Percentiles rank a stretch among this genome's conserved stretches.
phyloP scores from a whole-genome alignment of 805 yeast genomes.

The Kurtzmaniella fragi region DNA sequence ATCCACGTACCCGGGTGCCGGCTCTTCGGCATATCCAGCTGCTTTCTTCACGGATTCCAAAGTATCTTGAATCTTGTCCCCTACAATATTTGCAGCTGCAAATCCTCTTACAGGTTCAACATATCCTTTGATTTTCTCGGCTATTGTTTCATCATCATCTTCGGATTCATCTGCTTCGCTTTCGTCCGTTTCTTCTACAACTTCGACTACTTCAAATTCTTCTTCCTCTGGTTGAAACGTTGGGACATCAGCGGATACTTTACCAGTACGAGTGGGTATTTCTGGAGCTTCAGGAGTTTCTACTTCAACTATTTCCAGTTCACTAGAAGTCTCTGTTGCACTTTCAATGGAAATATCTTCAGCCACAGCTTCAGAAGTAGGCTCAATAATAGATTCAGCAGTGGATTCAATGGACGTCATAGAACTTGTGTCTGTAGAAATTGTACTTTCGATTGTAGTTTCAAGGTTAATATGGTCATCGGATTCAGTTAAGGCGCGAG shows the following conservation, averaged over 20 bases:
- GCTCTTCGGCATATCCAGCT: too few species aligned
- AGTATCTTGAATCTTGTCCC: too few species aligned
- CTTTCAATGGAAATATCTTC: too few species aligned
- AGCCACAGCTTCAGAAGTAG: too few species aligned
- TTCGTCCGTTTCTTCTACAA: neutral
- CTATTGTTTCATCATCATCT: neutral
- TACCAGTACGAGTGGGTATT: neutral
- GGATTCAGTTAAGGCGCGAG: neutral
- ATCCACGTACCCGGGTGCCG: too few species aligned
- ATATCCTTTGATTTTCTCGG: neutral
- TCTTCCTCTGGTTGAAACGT: neutral
- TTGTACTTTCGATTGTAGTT: too few species aligned
- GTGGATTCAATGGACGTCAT: too few species aligned
- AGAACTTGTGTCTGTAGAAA: too few species aligned
- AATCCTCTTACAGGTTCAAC: neutral
- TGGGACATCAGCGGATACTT: neutral
- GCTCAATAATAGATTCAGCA: too few species aligned
- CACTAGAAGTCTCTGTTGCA: neutral
- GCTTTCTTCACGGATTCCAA: too few species aligned
- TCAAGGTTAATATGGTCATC: too few species aligned
- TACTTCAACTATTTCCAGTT: slow-evolving; percentile 7
- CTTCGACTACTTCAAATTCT: neutral
- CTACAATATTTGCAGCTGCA: too few species aligned
- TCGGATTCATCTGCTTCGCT: neutral
- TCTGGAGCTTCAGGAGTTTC: slow-evolving; percentile 2